Base-by-base conservation (phyloP, 2,329 filamentous ascomycete species). In the Phaeosphaeriaceae sp. region DNA sequence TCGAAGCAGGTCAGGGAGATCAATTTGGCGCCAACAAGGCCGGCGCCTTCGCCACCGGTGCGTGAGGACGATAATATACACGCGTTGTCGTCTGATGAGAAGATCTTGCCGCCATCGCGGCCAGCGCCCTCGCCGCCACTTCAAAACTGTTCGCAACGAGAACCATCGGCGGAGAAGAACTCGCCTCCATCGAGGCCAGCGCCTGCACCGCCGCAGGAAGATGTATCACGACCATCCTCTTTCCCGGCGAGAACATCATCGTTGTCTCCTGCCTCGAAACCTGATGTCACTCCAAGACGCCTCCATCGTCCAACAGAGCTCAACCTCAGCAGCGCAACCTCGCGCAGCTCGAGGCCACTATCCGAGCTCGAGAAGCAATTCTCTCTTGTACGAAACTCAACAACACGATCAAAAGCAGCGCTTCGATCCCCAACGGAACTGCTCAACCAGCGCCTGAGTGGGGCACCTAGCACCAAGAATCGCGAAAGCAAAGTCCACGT, bases 391-490 rank as follows among this genome's bases (percentile, higher is more conserved):
- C 71, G 72, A 7, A 74, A 75, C 47, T 74, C 72, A 9, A 67
- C 67, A 25, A 70, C 70, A 3, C 68, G 66, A 19, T 67, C 65
- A 0, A 72, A 68, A 58, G 72, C 70, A 2, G 65, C 71, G 1
- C 53, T 76, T 17, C 68, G 70, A 3, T 76, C 74, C 1, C 72
- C 74, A 1, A 75, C 73, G n/a, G 58, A 70, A 42, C 63, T 76
- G 0, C 53, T 76, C 0, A 61, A 71, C 7, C 67, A 76, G 13
- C 68, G 74, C 0, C 47, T 76, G 10, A 71, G 71, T 27, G 61
- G 71, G 47, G 60, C 65, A 1, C 62, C 70, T 1, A 66, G 57
- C 45, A 70, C 65, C 7, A 48, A 53, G 11, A 51, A 56, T 21
- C 31, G 54, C 3, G 68, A 66, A 11, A 67, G 69, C 36, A 72